Base-by-base conservation (phyloP, 2,329 filamentous ascomycete genomes). In the Colletotrichum scovillei region DNA sequence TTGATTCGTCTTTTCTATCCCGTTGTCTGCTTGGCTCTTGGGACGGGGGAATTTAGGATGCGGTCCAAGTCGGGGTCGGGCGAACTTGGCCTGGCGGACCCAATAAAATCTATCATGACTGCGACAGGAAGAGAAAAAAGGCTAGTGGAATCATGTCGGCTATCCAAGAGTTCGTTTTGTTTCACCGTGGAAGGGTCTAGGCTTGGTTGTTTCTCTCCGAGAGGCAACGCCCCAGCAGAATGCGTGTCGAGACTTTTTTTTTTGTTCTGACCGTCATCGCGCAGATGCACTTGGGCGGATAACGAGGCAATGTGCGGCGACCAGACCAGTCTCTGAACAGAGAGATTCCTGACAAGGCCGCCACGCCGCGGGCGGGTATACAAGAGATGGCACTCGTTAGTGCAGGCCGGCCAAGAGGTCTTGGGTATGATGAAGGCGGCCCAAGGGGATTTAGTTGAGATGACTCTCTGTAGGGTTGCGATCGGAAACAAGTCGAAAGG, bases 111-210 rank as follows among this genome's bases (percentile, higher is more conserved):
- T 38, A 35, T 71, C 24, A 67, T 57, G 71, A 55, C 59, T 56
- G 52, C 60, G 60, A 63, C 55, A 57, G 63, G 60, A 56, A 38
- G 22, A 30, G 4, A 16, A 52, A 56, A 49, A 62, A 38, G 1
- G 19, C 62, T 62, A 57, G 67, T 56, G 60, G 46, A 46, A 46
- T 49, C 22, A 56, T 26, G 12, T 49, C 56, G 26, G 49, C 38
- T 8, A 19, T 53, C 60, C 67, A 73, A 73, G 56, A 73, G 56
- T 65, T 22, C 71, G 71, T 73, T 73, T 73, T 65, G 71, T 73
- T 73, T 73, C 71, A 73, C 62, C 35, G 56, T 62, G 56, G 46
- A 58, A 62, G 55, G 60, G 67, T 42, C 67, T 57, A 62, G 67
- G 67, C 62, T 71, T 66, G 60, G 56, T 65, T 65, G 60, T 70